A percentile compares a stretch with the other conserved stretches of the same genome.
Evolutionary conservation across 2,329 filamentous ascomycete genomes (phyloP).

Genomic region (Penicillium occitanis): DNA sequence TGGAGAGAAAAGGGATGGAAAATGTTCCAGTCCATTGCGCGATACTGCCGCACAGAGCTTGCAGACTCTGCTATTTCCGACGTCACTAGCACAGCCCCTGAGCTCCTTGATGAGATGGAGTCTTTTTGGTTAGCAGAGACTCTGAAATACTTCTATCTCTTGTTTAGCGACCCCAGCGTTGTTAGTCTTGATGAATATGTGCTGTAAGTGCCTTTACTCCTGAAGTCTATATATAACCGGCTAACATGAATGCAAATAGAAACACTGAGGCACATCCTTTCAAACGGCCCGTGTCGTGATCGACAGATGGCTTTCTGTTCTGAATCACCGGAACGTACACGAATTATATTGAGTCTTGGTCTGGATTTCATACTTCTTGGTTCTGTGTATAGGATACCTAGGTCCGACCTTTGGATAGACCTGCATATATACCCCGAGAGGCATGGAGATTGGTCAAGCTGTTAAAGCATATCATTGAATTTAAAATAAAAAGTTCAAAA

Average conservation of each 20-base stretch:
- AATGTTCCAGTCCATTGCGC: constrained; percentile 67
- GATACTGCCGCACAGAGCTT: constrained; percentile 60
- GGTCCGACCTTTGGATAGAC: neutral
- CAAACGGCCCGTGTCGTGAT: constrained; percentile 25
- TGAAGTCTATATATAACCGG: constrained; percentile 4
- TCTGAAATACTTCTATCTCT: constrained; percentile 50
- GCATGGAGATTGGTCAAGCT: neutral
- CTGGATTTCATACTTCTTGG: neutral
- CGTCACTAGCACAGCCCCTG: constrained; percentile 54
- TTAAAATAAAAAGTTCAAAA: neutral
- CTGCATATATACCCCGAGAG: constrained; percentile 5
- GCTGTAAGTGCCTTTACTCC: constrained; percentile 38
- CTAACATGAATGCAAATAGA: constrained; percentile 28
- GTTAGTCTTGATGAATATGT: constrained; percentile 50
- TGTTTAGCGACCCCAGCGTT: constrained; percentile 46
- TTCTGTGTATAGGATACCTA: neutral
- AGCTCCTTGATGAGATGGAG: constrained; percentile 64
- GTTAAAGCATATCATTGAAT: neutral
- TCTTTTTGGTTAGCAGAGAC: constrained; percentile 67
- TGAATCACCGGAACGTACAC: neutral
- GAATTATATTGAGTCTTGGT: neutral
- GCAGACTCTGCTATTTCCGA: constrained; percentile 67
- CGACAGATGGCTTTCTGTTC: neutral
- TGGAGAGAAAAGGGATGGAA: constrained; percentile 71
- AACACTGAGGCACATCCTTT: constrained; percentile 36